These are phyloP conservation scores for Aristolochia contorta DNA, from an alignment of 164 flowering plant genomes.

Conservation along the genomic window DNA sequence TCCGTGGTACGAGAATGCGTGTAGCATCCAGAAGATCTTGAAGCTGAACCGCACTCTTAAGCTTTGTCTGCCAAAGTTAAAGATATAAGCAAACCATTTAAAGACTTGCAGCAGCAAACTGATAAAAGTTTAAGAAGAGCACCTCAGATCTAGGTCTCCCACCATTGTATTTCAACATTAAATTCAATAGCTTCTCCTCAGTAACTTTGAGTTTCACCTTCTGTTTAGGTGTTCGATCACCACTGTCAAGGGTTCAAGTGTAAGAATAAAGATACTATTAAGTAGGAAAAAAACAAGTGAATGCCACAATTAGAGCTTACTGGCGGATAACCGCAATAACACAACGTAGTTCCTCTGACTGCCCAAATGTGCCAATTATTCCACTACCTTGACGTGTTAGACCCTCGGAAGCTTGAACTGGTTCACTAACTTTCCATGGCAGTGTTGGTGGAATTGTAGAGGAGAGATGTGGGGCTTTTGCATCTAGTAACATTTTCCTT, in stretches of 20 bases:
- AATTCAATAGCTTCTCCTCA: conserved; percentile 83
- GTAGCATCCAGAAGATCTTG: conserved; percentile 99
- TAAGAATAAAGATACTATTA: not conserved
- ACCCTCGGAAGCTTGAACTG: conserved; percentile 75
- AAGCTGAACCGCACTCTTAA: conserved; percentile 96
- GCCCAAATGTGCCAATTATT: conserved; percentile 90
- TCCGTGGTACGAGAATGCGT: conserved; percentile 85
- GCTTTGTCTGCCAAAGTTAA: conserved; percentile 64
- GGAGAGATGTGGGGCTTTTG: conserved; percentile 98
- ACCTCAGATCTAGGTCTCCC: conserved; percentile 94
- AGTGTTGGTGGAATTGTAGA: conserved; percentile 88
- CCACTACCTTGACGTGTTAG: conserved; percentile 99
- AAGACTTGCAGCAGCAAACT: not conserved
- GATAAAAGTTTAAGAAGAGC: conserved; percentile 4
- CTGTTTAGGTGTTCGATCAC: conserved; percentile 99
- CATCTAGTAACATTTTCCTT: conserved; percentile 95
- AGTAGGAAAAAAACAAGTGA: not conserved
- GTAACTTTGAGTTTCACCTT: conserved; percentile 96
- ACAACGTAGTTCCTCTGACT: conserved; percentile 94
- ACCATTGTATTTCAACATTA: conserved; percentile 95
- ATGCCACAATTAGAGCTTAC: conserved; percentile 37
- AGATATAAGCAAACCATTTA: not conserved
- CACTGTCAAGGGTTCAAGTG: conserved; percentile 35
- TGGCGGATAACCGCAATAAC: conserved; percentile 89
- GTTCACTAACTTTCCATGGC: conserved; percentile 93